Percentiles rank a stretch among this genome's conserved stretches.
Conservation (phyloP, 2,329 filamentous ascomycete species). For the Hypoxylon sp. region DNA sequence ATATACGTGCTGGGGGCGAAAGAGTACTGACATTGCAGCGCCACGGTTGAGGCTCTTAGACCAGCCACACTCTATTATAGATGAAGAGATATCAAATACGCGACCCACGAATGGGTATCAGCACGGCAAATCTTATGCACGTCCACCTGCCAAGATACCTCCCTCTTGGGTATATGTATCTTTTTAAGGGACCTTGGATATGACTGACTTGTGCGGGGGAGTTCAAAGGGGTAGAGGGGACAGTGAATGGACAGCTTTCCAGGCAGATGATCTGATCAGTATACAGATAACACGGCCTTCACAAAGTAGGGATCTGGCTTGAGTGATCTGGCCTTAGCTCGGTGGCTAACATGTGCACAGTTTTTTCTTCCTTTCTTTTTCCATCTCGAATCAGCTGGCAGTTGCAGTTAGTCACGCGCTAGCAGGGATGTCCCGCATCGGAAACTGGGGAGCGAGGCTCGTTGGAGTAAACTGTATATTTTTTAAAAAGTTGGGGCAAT, state of each 20-base stretch:
- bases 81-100: conserved; percentile 1
- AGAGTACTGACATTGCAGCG: too few species aligned
- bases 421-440: conserved; percentile 41
- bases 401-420: too few species aligned
- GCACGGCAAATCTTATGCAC: background rate
- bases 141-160: too few species aligned
- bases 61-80: conserved; percentile 19
- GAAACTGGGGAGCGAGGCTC: conserved; percentile 4
- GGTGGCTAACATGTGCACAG: too few species aligned
- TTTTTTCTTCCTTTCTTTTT: too few species aligned
- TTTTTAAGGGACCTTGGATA: background rate
- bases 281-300: too few species aligned
- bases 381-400: background rate
- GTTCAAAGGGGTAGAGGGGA: too few species aligned
- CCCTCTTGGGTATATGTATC: too few species aligned
- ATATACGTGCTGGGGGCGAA: too few species aligned
- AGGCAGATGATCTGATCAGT: too few species aligned
- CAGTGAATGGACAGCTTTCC: too few species aligned
- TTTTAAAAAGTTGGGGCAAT: conserved; percentile 31
- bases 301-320: too few species aligned
- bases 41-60: conserved; percentile 20
- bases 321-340: conserved; percentile 12
- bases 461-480: conserved; percentile 1
- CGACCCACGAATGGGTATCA: background rate
- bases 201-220: background rate